Conservation (phyloP, 1,284 basidiomycete genomes). For the Ustilago esculenta region DNA sequence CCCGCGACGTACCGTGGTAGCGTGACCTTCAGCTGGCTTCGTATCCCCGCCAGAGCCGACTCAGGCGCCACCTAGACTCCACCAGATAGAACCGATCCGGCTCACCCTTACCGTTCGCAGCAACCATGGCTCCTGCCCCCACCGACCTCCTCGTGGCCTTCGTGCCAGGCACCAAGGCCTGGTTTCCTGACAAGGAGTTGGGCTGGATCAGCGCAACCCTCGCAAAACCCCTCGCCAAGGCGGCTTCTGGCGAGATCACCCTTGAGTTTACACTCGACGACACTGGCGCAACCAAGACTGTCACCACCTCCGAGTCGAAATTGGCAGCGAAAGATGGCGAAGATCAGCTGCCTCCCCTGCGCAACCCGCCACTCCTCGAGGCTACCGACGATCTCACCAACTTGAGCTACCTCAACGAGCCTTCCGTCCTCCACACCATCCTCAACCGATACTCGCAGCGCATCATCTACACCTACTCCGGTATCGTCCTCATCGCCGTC, state of each 20-base stretch:
- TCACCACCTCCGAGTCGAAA: conserved; percentile 57
- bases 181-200: conserved; percentile 89
- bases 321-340: conserved; percentile 47
- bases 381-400: conserved; percentile 97
- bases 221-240: conserved; percentile 67
- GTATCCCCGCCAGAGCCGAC: conserved; percentile 9
- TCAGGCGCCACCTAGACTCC: neutral
- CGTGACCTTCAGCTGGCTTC: neutral
- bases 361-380: conserved; percentile 95
- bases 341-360: conserved; percentile 80
- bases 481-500: conserved; percentile 95
- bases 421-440: conserved; percentile 93
- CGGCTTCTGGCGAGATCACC: conserved; percentile 48
- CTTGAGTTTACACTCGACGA: conserved; percentile 63
- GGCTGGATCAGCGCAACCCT: conserved; percentile 92
- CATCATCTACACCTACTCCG: conserved; percentile 98
- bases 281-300: conserved; percentile 49
- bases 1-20: neutral
- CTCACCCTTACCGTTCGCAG: no score
- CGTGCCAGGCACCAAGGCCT: conserved; percentile 67
- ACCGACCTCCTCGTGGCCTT: conserved; percentile 62
- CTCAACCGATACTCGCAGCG: conserved; percentile 95
- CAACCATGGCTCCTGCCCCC: conserved; percentile 46
- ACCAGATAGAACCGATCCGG: no score
- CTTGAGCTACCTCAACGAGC: conserved; percentile 96